phyloP scores from a whole-genome alignment of 352 stramenopile genomes.

The Globisporangium spinosum region DNA sequence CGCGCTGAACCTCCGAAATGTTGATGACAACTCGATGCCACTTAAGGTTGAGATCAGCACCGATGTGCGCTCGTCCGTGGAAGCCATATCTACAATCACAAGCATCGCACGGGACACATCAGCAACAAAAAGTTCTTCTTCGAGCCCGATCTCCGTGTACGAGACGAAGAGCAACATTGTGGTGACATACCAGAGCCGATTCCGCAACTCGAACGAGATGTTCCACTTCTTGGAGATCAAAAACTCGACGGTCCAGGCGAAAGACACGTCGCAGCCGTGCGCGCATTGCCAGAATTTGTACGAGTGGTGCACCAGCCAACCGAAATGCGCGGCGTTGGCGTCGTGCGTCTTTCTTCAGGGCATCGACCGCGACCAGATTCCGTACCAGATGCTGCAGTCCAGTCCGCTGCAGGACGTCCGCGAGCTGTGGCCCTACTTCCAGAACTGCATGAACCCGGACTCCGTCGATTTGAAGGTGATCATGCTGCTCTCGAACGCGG shows the following conservation, averaged over 20 bases:
- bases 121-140: neutral
- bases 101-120: constrained; percentile 38
- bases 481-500: constrained; percentile 42
- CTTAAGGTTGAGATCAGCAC: constrained; percentile 48
- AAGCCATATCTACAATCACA: constrained; percentile 50
- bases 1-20: constrained; percentile 41
- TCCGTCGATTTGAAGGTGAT: constrained; percentile 29
- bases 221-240: constrained; percentile 42
- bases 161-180: constrained; percentile 40
- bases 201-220: constrained; percentile 31
- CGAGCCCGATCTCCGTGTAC: constrained; percentile 18
- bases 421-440: constrained; percentile 37
- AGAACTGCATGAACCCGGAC: constrained; percentile 24
- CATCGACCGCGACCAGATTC: constrained; percentile 22
- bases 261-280: constrained; percentile 26
- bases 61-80: constrained; percentile 31
- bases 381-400: constrained; percentile 19
- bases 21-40: constrained; percentile 39
- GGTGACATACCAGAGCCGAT: constrained; percentile 38
- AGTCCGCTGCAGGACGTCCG: constrained; percentile 15
- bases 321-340: constrained; percentile 32
- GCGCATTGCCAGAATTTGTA: constrained; percentile 47
- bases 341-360: constrained; percentile 37
- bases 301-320: constrained; percentile 41
- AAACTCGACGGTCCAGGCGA: constrained; percentile 28